phyloP scores from a whole-genome alignment of 768 basidiomycete genomes.

The Daedaleopsis sinensis region DNA sequence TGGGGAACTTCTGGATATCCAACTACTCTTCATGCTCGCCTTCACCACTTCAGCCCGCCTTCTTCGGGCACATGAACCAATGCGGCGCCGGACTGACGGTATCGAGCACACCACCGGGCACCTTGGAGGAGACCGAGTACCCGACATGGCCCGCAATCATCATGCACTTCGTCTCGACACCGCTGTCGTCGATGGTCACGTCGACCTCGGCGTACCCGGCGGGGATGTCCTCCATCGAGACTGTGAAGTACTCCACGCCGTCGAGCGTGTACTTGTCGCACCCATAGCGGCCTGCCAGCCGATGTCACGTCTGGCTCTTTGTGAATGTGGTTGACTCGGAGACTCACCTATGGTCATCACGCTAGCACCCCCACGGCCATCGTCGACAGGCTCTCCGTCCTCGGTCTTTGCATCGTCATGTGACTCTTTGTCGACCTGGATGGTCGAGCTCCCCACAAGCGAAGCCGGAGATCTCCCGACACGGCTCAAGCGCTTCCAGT shows the following conservation, averaged over 20 bases:
- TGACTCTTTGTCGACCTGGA: no score
- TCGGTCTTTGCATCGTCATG: no score
- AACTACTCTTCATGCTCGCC: neutral
- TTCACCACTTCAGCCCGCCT: neutral
- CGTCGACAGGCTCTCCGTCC: no score
- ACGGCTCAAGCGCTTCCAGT: no score
- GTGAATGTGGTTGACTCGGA: neutral
- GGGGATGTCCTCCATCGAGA: neutral
- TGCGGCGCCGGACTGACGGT: conserved; percentile 9
- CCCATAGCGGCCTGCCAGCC: neutral
- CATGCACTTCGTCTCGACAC: neutral
- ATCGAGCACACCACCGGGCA: neutral
- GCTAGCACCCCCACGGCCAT: no score
- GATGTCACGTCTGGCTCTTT: no score
- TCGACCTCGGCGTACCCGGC: conserved; percentile 12
- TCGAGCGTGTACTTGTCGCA: conserved; percentile 4
- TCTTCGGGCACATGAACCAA: conserved; percentile 14
- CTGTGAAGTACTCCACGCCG: conserved; percentile 4
- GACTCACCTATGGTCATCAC: neutral
- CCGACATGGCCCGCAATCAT: conserved; percentile 18
- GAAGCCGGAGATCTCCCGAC: no score
- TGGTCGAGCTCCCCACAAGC: no score
- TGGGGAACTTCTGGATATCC: neutral
- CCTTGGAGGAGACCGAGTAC: neutral
- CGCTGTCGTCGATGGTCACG: conserved; percentile 1